These are phyloP conservation scores for Verticillium nonalfalfae DNA, from an alignment of 2,329 filamentous ascomycete species.

Conservation along the genomic window DNA sequence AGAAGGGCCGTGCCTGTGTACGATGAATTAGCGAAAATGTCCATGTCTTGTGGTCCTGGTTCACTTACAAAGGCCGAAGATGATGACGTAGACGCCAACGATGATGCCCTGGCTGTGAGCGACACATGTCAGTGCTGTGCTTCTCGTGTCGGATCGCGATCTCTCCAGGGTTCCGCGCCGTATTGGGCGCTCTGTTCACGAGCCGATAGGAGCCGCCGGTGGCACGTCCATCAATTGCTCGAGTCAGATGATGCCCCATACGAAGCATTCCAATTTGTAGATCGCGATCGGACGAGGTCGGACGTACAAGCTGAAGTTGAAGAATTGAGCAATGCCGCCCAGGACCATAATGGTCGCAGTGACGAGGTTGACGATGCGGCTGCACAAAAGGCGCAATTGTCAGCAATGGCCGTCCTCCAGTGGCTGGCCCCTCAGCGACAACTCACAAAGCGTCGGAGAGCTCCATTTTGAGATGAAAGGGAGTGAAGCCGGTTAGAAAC, in stretches of 20 bases:
- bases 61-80: slow-evolving; percentile 76
- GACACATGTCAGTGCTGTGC: neutral
- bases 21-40: neutral
- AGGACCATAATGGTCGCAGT: slow-evolving; percentile 83
- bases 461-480: slow-evolving; percentile 58
- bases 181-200: neutral
- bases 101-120: slow-evolving; percentile 61
- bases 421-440: neutral
- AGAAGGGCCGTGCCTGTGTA: slow-evolving; percentile 59
- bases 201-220: neutral
- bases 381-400: slow-evolving; percentile 28
- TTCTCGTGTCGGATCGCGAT: neutral
- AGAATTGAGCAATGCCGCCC: slow-evolving; percentile 72
- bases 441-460: slow-evolving; percentile 88
- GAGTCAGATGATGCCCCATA: neutral
- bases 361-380: slow-evolving; percentile 89
- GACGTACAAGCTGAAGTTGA: slow-evolving; percentile 53
- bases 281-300: neutral
- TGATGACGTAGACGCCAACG: slow-evolving; percentile 78
- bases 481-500: neutral
- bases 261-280: neutral
- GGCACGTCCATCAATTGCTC: neutral
- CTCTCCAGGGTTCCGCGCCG: neutral
- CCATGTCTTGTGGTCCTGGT: too few species aligned
- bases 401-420: neutral